These are phyloP conservation scores for Blastobotrys muscicola DNA, from an alignment of 805 yeast species.

Conservation along the genomic window DNA sequence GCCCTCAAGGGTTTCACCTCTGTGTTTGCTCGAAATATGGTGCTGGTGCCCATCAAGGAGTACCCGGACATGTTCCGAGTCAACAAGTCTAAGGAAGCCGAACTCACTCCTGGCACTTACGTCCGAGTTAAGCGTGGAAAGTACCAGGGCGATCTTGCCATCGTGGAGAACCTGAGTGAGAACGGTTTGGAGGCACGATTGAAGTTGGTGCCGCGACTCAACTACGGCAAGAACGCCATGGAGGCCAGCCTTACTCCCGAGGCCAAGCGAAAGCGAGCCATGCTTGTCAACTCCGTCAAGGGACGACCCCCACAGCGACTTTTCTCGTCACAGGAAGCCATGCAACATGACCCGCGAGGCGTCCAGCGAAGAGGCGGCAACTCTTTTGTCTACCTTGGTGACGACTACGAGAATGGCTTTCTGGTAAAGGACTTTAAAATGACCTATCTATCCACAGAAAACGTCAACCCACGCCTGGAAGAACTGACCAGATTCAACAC, in stretches of 20 bases:
- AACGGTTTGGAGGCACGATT: constrained; percentile 93
- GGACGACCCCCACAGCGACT: constrained; percentile 77
- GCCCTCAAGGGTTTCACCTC: constrained; percentile 87
- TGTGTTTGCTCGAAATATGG: constrained; percentile 61
- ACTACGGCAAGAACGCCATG: constrained; percentile 55
- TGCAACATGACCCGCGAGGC: constrained; percentile 68
- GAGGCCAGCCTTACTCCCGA: constrained; percentile 33
- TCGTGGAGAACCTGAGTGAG: constrained; percentile 87
- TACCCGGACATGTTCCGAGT: constrained; percentile 89
- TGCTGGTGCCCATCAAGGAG: constrained; percentile 90
- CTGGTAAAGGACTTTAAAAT: constrained; percentile 78
- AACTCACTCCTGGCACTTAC: constrained; percentile 83
- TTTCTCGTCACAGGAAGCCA: constrained; percentile 83
- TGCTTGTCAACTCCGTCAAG: constrained; percentile 35
- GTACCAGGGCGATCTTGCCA: constrained; percentile 86
- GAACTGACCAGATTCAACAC: constrained; percentile 76
- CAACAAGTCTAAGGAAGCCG: constrained; percentile 77
- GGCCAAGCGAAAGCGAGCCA: constrained; percentile 45
- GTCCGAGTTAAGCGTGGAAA: constrained; percentile 86
- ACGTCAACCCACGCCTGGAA: constrained; percentile 76
- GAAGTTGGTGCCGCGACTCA: constrained; percentile 85
- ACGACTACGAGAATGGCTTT: constrained; percentile 85
- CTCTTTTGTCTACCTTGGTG: constrained; percentile 66
- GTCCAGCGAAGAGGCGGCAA: constrained; percentile 47
- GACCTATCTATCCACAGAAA: constrained; percentile 67